Conservation (phyloP, 192 early-diverging fungal species). For the Funneliformis mosseae region DNA sequence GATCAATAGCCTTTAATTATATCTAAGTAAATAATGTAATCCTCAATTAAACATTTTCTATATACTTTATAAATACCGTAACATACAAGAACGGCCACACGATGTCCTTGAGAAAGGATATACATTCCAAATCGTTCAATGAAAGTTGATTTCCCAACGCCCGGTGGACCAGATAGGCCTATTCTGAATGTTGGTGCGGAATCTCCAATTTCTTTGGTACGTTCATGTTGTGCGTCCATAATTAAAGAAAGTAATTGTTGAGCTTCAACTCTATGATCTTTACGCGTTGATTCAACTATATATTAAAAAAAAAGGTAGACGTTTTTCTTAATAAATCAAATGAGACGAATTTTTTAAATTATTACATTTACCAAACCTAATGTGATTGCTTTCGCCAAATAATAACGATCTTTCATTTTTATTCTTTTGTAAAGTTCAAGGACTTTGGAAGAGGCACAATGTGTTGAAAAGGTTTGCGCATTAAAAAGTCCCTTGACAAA, state of each 20-base stretch:
- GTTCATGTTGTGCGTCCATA: constrained; percentile 38
- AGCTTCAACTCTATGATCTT: constrained; percentile 63
- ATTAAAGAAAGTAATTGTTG: constrained; percentile 65
- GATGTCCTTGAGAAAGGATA: constrained; percentile 65
- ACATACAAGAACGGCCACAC: constrained; percentile 72
- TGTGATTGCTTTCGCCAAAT: constrained; percentile 65
- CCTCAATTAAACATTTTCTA: constrained; percentile 4
- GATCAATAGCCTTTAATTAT: constrained; percentile 71
- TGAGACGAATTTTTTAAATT: not conserved
- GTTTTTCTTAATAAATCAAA: not conserved
- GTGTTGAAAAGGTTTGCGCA: not conserved
- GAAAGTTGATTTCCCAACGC: constrained; percentile 87
- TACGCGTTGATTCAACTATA: constrained; percentile 69
- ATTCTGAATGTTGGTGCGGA: constrained; percentile 66
- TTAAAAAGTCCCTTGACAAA: not conserved
- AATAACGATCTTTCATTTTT: constrained; percentile 46
- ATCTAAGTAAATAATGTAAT: constrained; percentile 9
- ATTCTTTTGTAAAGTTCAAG: constrained; percentile 35
- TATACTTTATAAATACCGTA: not conserved
- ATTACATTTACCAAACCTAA: constrained; percentile 46
- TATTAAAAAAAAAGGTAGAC: not conserved
- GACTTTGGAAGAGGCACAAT: not conserved
- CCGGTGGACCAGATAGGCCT: constrained; percentile 77
- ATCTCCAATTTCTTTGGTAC: constrained; percentile 28
- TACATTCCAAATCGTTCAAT: constrained; percentile 83